Conservation (phyloP, 169 alveolate genomes). For the Plasmodium billcollinsi region DNA sequence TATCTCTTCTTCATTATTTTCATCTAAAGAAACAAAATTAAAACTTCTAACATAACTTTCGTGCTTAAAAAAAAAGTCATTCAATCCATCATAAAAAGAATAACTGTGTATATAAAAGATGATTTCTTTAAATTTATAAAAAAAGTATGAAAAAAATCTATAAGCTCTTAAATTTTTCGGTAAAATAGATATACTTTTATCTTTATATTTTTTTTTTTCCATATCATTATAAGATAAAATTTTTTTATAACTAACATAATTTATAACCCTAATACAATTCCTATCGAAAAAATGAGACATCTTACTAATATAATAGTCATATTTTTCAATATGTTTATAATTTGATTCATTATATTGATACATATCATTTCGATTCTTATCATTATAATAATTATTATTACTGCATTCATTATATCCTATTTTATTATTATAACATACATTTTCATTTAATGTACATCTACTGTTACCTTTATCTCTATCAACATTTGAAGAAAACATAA, state of each 20-base stretch:
- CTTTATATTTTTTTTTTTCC: background rate
- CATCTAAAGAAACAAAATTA: no score
- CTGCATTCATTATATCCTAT: background rate
- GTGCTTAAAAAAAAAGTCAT: slow-evolving; percentile 20
- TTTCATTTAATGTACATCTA: background rate
- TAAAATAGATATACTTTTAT: slow-evolving; percentile 10
- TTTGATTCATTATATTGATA: background rate
- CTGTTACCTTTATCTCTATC: background rate
- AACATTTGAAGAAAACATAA: background rate
- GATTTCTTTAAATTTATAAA: slow-evolving; percentile 47
- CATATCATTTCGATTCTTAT: slow-evolving; percentile 8
- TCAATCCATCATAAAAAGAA: slow-evolving; percentile 8
- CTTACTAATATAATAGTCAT: slow-evolving; percentile 23
- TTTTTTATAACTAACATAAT: slow-evolving; percentile 58
- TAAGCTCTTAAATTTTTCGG: slow-evolving; percentile 42
- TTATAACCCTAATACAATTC: slow-evolving; percentile 42
- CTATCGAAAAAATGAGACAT: slow-evolving; percentile 30
- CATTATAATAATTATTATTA: slow-evolving; percentile 1
- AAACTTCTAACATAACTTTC: slow-evolving; percentile 5
- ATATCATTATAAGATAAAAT: slow-evolving; percentile 14
- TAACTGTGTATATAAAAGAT: slow-evolving; percentile 48
- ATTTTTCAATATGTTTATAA: slow-evolving; percentile 11
- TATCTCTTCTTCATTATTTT: no score
- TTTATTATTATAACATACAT: background rate
- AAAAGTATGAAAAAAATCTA: slow-evolving; percentile 40